Evolutionary conservation across 768 basidiomycete species (phyloP), one percentile per base, ranked within the genome.

Genomic region (Mycena rosella): DNA sequence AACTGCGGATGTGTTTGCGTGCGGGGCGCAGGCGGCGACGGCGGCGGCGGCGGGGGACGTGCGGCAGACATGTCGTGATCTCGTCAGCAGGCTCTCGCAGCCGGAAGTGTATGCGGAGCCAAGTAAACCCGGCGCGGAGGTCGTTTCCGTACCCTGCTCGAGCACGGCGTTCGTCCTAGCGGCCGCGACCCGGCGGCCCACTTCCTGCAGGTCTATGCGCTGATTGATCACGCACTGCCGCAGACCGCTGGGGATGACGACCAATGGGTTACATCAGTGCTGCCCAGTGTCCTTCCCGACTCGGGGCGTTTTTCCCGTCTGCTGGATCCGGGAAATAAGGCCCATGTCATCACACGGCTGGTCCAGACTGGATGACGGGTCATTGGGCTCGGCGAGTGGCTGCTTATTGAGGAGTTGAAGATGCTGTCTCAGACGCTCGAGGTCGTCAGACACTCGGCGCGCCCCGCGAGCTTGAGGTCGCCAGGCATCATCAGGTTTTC

Each of bases 381-480:
- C 27, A 77, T 86, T 24, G 89, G 88, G 4, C 77, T 91, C 2
- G 90, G 87, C 20, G 89, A 91, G 65, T 95, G 92, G 91, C 72
- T 94, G 27, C 71, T 95, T 11, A 72, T 78, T n/a, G 87, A 91
- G 68, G 90, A 92, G 66, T 72, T 91, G 64, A 88, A 87, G 74
- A 78, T 82, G n/a, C 77, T 91, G 49, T 77, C 77, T 9, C 76
- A 75, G 15, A 74, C 78, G 24, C 77, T 88, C 24, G 79, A 81
- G 55, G 67, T 70, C 2, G 74, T 88, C 49, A 74, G 74, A 17
- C 75, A 78, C 17, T 67, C 70, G 36, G 65, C 11, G 65, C 74
- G 51, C 70, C 76, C 6, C 78, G 77, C 34, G 79, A 84, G 10
- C 78, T 82, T 52, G 79, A 77, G 14, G 67, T 76, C 2, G 69